Evolutionary conservation across 1,284 basidiomycete species (phyloP), one percentile per base, ranked within the genome.

Genomic region (Fereydounia khargensis): DNA sequence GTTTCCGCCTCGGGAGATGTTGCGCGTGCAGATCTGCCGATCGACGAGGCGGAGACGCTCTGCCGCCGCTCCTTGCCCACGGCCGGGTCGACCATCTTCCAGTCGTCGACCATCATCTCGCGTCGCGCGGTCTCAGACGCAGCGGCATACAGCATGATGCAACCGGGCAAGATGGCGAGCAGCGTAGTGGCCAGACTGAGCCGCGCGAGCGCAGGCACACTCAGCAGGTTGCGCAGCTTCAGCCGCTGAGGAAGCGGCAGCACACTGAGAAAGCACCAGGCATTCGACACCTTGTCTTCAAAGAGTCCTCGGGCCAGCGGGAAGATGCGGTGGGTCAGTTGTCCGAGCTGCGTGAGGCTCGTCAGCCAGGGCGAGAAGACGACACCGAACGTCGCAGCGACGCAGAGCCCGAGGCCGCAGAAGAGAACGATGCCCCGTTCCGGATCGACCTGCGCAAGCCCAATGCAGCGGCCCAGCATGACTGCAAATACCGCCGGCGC

Each of bases 201-300:
- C 48, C 74, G 65, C 16, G 74, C 76, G 30, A 78, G 52, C 9
- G 61, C 46, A n/a, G 39, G 19, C 1, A 50, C 44, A 14, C 36
- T 36, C 21, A 74, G 36, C 30, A 62, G 27, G 21, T 70, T 60
- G 22, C 48, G 61, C 18, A 66, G 48, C 53, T 72, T 70, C 40
- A 47, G 63, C 7, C 54, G 34, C 24, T 39, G 38, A 6, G 68
- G 70, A 16, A 73, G 18, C 0, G 72, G 72, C 5, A 74, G 47
- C 7, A 73, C 68, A 3, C 47, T 52, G 25, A 67, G 27, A 30
- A 66, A 58, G 50, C 72, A 95, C 78, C 91, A 96, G 68, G 94
- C 88, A 73, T 95, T 96, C 35, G 91, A 88, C 18, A 96, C 91
- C 74, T 95, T 95, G 79, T 95, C 91, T 75, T 96, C 91, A 67